phyloP scores from a whole-genome alignment of 2,329 filamentous ascomycete species.

The Endothia cerciana region DNA sequence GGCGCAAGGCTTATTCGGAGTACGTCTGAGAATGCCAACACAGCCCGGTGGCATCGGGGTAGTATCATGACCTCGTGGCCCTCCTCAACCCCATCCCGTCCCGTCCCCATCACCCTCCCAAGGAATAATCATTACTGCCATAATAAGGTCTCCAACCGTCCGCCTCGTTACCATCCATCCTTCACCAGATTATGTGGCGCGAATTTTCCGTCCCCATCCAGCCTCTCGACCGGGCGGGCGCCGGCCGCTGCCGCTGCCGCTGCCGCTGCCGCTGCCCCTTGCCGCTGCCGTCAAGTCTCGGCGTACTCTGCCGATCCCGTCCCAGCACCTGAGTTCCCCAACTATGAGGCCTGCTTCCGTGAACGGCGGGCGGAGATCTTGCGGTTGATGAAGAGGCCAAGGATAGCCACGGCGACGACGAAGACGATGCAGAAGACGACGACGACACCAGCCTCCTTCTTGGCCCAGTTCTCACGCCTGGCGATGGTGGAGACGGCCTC shows the following conservation, averaged over 20 bases:
- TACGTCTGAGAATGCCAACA: slow-evolving; percentile 27
- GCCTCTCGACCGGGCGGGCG: background rate
- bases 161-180: background rate
- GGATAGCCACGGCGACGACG: slow-evolving; percentile 54
- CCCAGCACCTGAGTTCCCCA: background rate
- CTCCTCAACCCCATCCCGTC: background rate
- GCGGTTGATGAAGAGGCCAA: slow-evolving; percentile 50
- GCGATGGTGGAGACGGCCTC: slow-evolving; percentile 46
- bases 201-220: slow-evolving; percentile 9
- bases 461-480: slow-evolving; percentile 64
- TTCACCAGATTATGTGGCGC: slow-evolving; percentile 1
- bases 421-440: slow-evolving; percentile 66
- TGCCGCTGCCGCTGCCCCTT: background rate
- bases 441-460: slow-evolving; percentile 60
- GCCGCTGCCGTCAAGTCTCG: too few relatives aligned
- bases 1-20: slow-evolving; percentile 18
- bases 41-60: slow-evolving; percentile 25
- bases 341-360: slow-evolving; percentile 19
- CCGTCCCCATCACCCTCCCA: background rate
- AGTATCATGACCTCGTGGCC: slow-evolving; percentile 28
- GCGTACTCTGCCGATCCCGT: background rate
- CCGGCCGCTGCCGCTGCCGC: background rate
- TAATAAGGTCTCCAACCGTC: slow-evolving; percentile 20
- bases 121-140: slow-evolving; percentile 25
- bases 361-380: slow-evolving; percentile 37